Evolutionary conservation across 2,329 filamentous ascomycete genomes (phyloP).

Genomic region (Penicillium digitatum): DNA sequence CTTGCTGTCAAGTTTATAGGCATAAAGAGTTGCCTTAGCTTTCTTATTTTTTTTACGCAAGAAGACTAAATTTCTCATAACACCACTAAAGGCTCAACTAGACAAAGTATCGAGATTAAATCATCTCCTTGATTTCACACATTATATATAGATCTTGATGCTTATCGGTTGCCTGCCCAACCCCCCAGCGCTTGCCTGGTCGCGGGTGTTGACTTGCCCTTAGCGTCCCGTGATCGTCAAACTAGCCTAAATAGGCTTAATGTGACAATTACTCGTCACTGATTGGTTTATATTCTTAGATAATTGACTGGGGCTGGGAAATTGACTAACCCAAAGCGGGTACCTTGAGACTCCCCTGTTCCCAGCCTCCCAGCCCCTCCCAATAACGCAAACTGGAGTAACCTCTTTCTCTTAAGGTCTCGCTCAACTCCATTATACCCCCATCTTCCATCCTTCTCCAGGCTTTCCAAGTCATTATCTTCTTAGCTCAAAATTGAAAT

Average conservation of each 20-base stretch:
- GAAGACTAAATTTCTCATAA: not conserved
- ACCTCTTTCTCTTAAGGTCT: slow-evolving; percentile 23
- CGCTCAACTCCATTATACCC: slow-evolving; percentile 12
- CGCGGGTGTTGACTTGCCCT: slow-evolving; percentile 24
- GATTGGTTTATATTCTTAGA: slow-evolving; percentile 15
- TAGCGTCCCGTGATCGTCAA: slow-evolving; percentile 21
- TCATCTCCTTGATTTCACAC: not conserved
- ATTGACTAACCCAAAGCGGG: slow-evolving; percentile 6
- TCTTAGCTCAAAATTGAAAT: not conserved
- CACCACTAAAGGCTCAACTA: not conserved
- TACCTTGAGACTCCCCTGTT: slow-evolving; percentile 18
- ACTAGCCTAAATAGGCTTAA: slow-evolving; percentile 11
- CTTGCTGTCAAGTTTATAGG: not conserved
- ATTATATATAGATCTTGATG: not conserved
- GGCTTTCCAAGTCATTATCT: slow-evolving; percentile 1
- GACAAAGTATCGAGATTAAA: not conserved
- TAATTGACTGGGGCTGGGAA: slow-evolving; percentile 20
- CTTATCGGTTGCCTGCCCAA: slow-evolving; percentile 27
- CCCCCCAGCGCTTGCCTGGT: slow-evolving; percentile 12
- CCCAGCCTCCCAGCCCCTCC: slow-evolving; percentile 26
- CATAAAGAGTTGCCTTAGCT: not conserved
- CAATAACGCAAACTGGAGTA: slow-evolving; percentile 7
- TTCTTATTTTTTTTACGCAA: not conserved
- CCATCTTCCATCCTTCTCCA: slow-evolving; percentile 9
- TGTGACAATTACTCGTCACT: not conserved